These are phyloP conservation scores for Cryomyces minteri DNA, from an alignment of 495 filamentous ascomycete genomes.

Conservation along the genomic window DNA sequence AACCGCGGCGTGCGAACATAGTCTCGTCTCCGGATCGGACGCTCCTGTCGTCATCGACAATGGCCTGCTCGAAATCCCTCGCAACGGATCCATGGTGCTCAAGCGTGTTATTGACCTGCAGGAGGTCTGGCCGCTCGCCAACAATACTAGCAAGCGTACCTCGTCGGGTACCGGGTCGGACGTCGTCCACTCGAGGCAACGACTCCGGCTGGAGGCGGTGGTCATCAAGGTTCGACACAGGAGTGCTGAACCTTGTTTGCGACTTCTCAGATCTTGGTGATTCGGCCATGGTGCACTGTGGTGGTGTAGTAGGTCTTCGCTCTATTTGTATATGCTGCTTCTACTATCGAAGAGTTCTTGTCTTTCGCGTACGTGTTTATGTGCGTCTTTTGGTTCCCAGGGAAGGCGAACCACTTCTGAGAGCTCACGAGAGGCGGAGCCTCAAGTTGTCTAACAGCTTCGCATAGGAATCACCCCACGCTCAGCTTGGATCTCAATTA, in stretches of 20 bases:
- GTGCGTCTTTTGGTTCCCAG: neutral
- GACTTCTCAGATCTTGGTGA: conserved; percentile 38
- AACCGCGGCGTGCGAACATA: conserved; percentile 12
- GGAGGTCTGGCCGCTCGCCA: conserved; percentile 23
- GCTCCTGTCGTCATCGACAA: conserved; percentile 61
- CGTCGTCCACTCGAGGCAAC: conserved; percentile 39
- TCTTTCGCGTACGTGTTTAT: too few relatives aligned
- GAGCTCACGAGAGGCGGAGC: conserved; percentile 17
- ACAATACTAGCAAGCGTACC: conserved; percentile 22
- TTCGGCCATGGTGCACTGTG: conserved; percentile 23
- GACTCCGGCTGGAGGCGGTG: conserved; percentile 66
- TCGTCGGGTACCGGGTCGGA: conserved; percentile 20
- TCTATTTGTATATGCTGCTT: neutral
- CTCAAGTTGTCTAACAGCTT: conserved; percentile 20
- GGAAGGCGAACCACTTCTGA: conserved; percentile 19
- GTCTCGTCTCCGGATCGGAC: neutral
- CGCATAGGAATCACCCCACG: conserved; percentile 27
- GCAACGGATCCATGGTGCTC: conserved; percentile 20
- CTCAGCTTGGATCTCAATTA: conserved; percentile 12
- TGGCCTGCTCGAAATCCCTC: conserved; percentile 61
- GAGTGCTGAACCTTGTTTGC: conserved; percentile 49
- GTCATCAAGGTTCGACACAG: conserved; percentile 81
- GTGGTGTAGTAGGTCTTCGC: neutral
- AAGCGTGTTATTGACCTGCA: conserved; percentile 32
- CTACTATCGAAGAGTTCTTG: too few relatives aligned